Evolutionary conservation across 129 eudicot species (phyloP).

Genomic region (Gnaphalium uliginosum): DNA sequence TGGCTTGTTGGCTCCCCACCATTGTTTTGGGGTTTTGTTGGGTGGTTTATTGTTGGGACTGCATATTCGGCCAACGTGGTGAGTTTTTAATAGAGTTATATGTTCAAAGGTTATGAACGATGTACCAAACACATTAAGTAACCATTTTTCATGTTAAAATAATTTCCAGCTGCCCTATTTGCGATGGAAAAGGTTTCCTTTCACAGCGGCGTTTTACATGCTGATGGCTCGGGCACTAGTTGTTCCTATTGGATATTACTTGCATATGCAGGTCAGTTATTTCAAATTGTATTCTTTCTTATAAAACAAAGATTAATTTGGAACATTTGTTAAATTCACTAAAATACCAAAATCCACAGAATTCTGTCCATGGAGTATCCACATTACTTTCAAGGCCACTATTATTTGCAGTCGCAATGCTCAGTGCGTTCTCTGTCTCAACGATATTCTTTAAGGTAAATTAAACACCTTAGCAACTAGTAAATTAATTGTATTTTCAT

Average conservation of each 20-base stretch:
- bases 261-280: constrained; percentile 33
- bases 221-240: constrained; percentile 23
- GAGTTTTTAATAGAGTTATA: not conserved
- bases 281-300: not conserved
- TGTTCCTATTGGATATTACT: constrained; percentile 29
- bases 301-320: not conserved
- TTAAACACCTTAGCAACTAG: no score
- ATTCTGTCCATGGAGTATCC: constrained; percentile 9
- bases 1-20: constrained; percentile 27
- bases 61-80: constrained; percentile 39
- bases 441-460: constrained; percentile 37
- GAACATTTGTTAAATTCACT: not conserved
- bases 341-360: constrained; percentile 11
- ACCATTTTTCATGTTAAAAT: not conserved
- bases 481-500: no score
- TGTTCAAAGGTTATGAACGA: not conserved
- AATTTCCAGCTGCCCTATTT: constrained; percentile 21
- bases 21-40: constrained; percentile 28
- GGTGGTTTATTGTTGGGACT: constrained; percentile 33
- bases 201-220: constrained; percentile 35
- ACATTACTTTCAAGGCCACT: constrained; percentile 27
- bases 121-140: not conserved
- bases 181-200: constrained; percentile 38
- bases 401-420: constrained; percentile 27
- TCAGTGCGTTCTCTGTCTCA: constrained; percentile 28